Evolutionary conservation across 139 green algal genomes (phyloP).

Genomic region (Micractinium conductrix): DNA sequence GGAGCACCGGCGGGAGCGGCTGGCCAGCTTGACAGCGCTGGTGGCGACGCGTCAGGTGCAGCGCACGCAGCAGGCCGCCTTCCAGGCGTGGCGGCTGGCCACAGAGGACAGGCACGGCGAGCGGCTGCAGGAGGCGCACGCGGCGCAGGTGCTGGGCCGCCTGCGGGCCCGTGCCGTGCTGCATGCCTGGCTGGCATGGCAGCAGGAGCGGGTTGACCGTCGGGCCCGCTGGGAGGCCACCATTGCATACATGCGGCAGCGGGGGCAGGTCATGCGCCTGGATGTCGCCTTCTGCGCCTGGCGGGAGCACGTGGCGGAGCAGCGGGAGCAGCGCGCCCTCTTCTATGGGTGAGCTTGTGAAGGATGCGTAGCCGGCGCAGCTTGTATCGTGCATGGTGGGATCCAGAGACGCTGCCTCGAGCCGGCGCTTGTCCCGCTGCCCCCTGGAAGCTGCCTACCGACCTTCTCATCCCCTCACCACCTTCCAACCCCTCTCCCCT

Average conservation of each 20-base stretch:
- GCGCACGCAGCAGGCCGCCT: conserved; percentile 22
- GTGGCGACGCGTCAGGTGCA: conserved; percentile 17
- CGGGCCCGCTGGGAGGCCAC: conserved; percentile 21
- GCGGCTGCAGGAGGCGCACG: conserved; percentile 24
- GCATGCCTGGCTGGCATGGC: conserved; percentile 15
- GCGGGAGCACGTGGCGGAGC: conserved; percentile 11
- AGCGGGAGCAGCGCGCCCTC: neutral
- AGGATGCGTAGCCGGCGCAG: too few species aligned
- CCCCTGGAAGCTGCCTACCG: too few species aligned
- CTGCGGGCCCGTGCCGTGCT: neutral
- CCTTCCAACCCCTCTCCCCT: too few species aligned
- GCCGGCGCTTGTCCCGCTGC: too few species aligned
- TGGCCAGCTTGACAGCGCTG: conserved; percentile 39
- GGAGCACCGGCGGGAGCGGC: neutral
- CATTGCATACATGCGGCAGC: conserved; percentile 16
- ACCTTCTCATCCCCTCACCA: too few species aligned
- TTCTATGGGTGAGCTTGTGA: conserved; percentile 7
- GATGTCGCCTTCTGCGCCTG: conserved; percentile 29
- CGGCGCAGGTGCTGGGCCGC: conserved; percentile 16
- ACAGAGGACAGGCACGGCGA: conserved; percentile 15
- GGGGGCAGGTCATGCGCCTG: neutral
- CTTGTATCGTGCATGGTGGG: too few species aligned
- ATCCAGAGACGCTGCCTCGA: too few species aligned
- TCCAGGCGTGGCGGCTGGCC: conserved; percentile 20
- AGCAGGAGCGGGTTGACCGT: conserved; percentile 7